Evolutionary conservation across 2,329 filamentous ascomycete genomes (phyloP).

Genomic region (Paecilomyces formosus): DNA sequence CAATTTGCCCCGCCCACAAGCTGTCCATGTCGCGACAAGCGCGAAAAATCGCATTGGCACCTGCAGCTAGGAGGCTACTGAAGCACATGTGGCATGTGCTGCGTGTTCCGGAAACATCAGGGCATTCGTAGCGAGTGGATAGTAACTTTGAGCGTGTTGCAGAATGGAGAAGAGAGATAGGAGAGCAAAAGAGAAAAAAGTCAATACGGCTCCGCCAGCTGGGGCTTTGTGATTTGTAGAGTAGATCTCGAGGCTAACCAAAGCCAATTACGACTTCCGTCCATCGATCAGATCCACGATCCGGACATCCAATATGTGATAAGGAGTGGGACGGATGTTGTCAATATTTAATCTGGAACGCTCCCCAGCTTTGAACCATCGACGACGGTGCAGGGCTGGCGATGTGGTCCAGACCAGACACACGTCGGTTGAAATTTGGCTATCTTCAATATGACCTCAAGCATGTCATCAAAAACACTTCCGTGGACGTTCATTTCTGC

Average conservation of each 20-base stretch:
- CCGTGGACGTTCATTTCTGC: background rate
- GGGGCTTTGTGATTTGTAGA: background rate
- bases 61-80: background rate
- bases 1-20: background rate
- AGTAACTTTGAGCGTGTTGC: background rate
- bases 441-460: background rate
- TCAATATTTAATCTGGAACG: background rate
- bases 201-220: background rate
- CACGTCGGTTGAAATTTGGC: background rate
- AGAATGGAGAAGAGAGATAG: background rate
- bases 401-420: background rate
- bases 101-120: background rate
- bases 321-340: background rate
- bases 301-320: background rate
- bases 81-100: background rate
- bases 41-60: background rate
- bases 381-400: background rate
- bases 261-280: background rate
- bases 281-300: background rate
- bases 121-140: background rate
- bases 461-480: background rate
- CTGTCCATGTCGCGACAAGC: background rate
- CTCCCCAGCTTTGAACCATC: background rate
- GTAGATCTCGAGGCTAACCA: background rate
- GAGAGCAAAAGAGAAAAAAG: background rate